Base-by-base conservation (phyloP, 139 green algal genomes). In the Micractinium sp. region DNA sequence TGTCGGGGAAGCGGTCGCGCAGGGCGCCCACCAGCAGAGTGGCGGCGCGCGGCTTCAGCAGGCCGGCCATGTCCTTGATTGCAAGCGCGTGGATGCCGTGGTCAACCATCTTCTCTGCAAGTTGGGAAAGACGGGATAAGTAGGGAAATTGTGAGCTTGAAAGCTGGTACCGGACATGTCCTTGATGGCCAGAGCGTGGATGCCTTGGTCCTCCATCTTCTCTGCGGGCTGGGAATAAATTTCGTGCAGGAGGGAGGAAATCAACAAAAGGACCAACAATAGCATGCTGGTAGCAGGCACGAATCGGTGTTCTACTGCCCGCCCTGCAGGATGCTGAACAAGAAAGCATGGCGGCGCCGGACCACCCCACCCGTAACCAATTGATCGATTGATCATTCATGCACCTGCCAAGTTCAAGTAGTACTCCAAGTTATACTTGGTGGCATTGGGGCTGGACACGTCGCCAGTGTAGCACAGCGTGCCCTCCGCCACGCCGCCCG, bases 391-490 rank as follows among this genome's bases (percentile, higher is more conserved):
- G n/a, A n/a, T n/a, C 18, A 77, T 0, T 0, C 36, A 69, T 19
- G 35, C 25, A 47, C 82, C 82, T 60, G 97, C 95, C 81, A 99
- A 90, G 38, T 94, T 79, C 75, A 99, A 77, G 91, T 99, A 99
- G 90, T 99, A 99, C 76, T 99, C 97, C 73, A 99, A 93, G 12
- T 91, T 96, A 92, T 99, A 99, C 93, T 97, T 93, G 74, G 27
- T 27, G 75, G 81, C 38, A 22, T 79, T 82, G 35, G 94, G 93
- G 92, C 97, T 92, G 19, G 90, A 87, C 22, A 99, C 87, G 91
- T 99, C 97, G 36, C 96, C 96, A 0, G 96, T 98, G 94, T 99
- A 99, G 94, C 97, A 99, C 82, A 99, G 95, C 27, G 97, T 98
- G 38, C 92, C 97, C 93, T 98, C 95, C 22, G 92, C 93, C 61